Conservation (phyloP, 2,329 filamentous ascomycete genomes). For the Apiospora sp. region DNA sequence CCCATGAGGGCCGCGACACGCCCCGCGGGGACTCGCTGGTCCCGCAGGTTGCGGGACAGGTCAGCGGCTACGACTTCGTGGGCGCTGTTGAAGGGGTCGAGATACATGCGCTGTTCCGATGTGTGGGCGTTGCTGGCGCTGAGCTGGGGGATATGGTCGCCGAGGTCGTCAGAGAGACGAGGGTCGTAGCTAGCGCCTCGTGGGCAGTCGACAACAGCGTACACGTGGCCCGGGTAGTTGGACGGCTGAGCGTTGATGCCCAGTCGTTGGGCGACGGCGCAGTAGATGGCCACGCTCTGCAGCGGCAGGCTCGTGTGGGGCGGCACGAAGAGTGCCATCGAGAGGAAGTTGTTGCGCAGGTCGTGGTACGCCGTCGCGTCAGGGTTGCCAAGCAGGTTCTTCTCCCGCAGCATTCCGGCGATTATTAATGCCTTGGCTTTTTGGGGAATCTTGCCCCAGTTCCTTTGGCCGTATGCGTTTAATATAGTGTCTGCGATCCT, state of each 20-base stretch:
- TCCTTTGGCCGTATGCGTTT: slow-evolving; percentile 50
- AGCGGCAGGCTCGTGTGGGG: slow-evolving; percentile 64
- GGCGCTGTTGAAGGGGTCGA: slow-evolving; percentile 26
- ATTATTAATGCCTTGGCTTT: slow-evolving; percentile 61
- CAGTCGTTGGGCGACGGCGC: slow-evolving; percentile 64
- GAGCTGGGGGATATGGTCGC: background rate
- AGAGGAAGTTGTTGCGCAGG: slow-evolving; percentile 72
- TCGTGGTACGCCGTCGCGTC: slow-evolving; percentile 60
- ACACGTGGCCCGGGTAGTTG: slow-evolving; percentile 71
- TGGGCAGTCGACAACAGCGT: slow-evolving; percentile 69
- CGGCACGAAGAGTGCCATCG: slow-evolving; percentile 61
- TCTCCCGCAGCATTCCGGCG: slow-evolving; percentile 58
- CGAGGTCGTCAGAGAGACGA: background rate
- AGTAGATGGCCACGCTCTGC: slow-evolving; percentile 72
- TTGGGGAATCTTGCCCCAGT: slow-evolving; percentile 53
- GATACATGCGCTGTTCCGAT: background rate
- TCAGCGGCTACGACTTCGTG: slow-evolving; percentile 25
- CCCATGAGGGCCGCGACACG: slow-evolving; percentile 50
- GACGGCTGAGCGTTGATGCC: slow-evolving; percentile 69
- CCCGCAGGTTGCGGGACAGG: slow-evolving; percentile 25
- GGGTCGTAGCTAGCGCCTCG: slow-evolving; percentile 26
- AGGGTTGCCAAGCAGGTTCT: slow-evolving; percentile 57
- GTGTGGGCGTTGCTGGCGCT: background rate
- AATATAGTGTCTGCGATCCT: slow-evolving; percentile 49
- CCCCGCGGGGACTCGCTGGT: slow-evolving; percentile 1